Base-by-base conservation (phyloP, 306 rosid genomes). In the Carpinus viminea region DNA sequence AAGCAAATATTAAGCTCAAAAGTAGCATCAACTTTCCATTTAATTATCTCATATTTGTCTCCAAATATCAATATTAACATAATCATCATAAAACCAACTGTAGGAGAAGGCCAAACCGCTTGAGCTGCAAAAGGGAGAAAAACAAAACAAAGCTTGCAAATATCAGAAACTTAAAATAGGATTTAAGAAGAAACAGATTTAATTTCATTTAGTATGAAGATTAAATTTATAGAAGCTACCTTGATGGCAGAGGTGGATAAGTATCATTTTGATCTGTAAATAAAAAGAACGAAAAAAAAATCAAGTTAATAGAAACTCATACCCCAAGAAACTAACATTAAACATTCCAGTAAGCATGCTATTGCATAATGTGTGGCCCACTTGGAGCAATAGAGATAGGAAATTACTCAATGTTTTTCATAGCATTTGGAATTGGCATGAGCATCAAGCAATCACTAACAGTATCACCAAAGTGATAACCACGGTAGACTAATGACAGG, bases 61-160 rank as follows among this genome's bases (percentile, higher is more conserved):
- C 85, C 76, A 53, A 84, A 56, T 59, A 45, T 59, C 76, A 79
- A 68, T 74, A 61, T 41, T 68, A 80, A 69, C 74, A 76, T 20
- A 79, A 50, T 69, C 80, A 46, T 76, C 46, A 26, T 53, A 74
- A 72, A 75, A 72, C 51, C 74, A 84, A 70, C 76, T 80, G 82
- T 80, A 82, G 78, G 78, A 66, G 87, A 82, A 80, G 76, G 79
- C 52, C 89, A 79, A 74, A 94, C 88, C 93, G 79, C 91, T 86
- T 70, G 91, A 82, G 86, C 99, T 95, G 93, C 86, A 91, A 82
- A 78, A 82, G 8, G 41, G 55, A 84, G 26, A 66, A 66, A 66
- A 79, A 85, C 56, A 38, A 79, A 78, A 57, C 51, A 4, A 21
- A 48, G 59, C 41, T 76, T 73, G 80, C 34, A 62, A 50, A 45